A percentile compares a stretch with the other conserved stretches of the same genome.
phyloP scores from a whole-genome alignment of 345 rosid species.

The Arabidopsis arenosa region DNA sequence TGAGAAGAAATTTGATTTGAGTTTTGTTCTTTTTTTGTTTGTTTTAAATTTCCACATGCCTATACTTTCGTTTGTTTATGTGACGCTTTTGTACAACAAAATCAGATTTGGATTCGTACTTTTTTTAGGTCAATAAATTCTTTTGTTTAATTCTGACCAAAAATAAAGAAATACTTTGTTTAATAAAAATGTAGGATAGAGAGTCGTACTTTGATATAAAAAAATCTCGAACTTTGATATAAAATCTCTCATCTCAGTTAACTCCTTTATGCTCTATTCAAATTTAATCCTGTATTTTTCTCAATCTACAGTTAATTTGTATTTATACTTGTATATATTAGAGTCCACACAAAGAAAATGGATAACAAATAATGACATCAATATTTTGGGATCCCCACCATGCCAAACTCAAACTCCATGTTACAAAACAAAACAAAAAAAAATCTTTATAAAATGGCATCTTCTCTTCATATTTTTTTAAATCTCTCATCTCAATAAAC shows the following conservation, averaged over 20 bases:
- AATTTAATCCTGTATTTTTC: not conserved
- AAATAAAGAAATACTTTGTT: too few relatives aligned
- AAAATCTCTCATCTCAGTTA: not conserved
- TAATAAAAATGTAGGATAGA: not conserved
- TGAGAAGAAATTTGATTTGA: conserved; percentile 27
- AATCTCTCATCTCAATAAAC: conserved; percentile 32
- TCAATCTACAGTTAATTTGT: not conserved
- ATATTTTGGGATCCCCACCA: conserved; percentile 4
- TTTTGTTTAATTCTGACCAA: not conserved
- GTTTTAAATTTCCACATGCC: conserved; percentile 26
- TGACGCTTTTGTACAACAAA: conserved; percentile 37
- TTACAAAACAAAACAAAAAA: conserved; percentile 1
- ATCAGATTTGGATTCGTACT: conserved; percentile 24
- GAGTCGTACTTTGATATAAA: not conserved
- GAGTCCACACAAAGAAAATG: conserved; percentile 13
- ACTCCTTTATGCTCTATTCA: not conserved
- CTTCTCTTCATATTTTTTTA: conserved; percentile 29
- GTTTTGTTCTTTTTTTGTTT: conserved; percentile 11
- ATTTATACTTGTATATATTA: conserved; percentile 13
- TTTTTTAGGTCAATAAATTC: conserved; percentile 31
- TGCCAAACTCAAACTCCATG: conserved; percentile 26
- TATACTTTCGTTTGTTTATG: conserved; percentile 30
- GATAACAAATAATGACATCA: conserved; percentile 20
- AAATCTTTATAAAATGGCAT: conserved; percentile 39
- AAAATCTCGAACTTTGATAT: not conserved